Conservation (phyloP, 306 rosid species). For the Medicago arabica region DNA sequence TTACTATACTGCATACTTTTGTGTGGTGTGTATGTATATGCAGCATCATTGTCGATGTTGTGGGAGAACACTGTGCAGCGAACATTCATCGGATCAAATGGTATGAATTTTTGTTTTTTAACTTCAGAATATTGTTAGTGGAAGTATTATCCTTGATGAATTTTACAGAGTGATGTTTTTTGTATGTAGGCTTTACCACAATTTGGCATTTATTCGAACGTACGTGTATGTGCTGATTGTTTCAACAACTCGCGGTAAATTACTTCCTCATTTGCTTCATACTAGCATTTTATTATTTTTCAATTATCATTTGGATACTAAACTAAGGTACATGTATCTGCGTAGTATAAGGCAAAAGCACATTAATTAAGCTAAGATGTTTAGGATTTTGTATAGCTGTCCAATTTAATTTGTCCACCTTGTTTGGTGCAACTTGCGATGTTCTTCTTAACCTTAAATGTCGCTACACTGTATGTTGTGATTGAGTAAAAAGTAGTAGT, state of each 20-base stretch:
- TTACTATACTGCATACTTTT: constrained; percentile 32
- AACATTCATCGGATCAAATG: constrained; percentile 88
- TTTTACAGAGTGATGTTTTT: constrained; percentile 32
- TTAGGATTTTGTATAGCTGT: neutral
- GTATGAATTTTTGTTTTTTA: constrained; percentile 41
- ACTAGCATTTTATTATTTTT: constrained; percentile 9
- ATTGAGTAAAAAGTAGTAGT: constrained; percentile 1
- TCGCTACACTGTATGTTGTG: neutral
- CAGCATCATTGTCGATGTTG: constrained; percentile 98
- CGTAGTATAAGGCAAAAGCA: neutral
- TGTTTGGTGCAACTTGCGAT: neutral
- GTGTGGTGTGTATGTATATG: constrained; percentile 42
- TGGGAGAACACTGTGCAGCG: constrained; percentile 91
- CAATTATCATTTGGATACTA: constrained; percentile 26
- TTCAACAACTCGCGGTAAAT: constrained; percentile 74
- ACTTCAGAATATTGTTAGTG: constrained; percentile 4
- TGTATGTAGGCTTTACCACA: constrained; percentile 81
- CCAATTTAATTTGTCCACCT: neutral
- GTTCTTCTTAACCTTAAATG: too few species aligned
- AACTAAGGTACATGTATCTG: neutral
- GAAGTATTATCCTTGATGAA: constrained; percentile 28
- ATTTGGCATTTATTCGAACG: constrained; percentile 75
- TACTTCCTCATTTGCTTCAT: neutral
- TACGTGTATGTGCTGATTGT: constrained; percentile 91
- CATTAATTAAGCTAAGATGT: neutral